Evolutionary conservation across 305 asterid genomes (phyloP).

Genomic region (Fraxinus velutina): DNA sequence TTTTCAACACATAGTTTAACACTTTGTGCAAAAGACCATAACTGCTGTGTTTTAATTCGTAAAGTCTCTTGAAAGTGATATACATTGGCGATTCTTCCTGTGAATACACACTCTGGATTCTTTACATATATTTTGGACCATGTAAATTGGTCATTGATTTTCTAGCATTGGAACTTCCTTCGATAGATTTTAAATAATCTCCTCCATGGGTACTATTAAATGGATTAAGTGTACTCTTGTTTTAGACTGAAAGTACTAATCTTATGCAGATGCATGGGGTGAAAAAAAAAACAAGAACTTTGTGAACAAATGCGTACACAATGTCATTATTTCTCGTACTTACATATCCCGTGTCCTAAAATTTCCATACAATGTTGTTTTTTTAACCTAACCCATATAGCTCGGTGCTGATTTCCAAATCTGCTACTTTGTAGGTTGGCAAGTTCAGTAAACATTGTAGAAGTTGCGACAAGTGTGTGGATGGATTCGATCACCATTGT

Average conservation of each 20-base stretch:
- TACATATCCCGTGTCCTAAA: not conserved
- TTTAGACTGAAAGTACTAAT: not conserved
- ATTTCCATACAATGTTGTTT: not conserved
- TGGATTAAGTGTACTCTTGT: not conserved
- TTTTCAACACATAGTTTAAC: not conserved
- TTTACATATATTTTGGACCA: not conserved
- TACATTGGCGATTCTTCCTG: not conserved
- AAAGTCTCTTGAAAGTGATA: not conserved
- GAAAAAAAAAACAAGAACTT: not conserved
- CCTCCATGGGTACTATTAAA: not conserved
- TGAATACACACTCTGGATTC: not conserved
- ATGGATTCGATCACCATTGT: constrained; percentile 99
- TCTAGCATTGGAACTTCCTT: not conserved
- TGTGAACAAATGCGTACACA: not conserved
- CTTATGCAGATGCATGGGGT: not conserved
- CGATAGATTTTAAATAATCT: not conserved
- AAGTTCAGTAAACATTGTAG: constrained; percentile 97
- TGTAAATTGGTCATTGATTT: not conserved
- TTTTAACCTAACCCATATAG: not conserved
- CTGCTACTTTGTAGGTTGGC: constrained; percentile 55
- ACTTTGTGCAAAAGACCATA: not conserved
- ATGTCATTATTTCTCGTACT: not conserved
- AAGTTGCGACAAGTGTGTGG: constrained; percentile 99
- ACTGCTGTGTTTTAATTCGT: not conserved
- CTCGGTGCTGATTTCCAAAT: constrained; percentile 18